Evolutionary conservation across 805 yeast genomes (phyloP).

Genomic region (Saturnispora zaruensis): DNA sequence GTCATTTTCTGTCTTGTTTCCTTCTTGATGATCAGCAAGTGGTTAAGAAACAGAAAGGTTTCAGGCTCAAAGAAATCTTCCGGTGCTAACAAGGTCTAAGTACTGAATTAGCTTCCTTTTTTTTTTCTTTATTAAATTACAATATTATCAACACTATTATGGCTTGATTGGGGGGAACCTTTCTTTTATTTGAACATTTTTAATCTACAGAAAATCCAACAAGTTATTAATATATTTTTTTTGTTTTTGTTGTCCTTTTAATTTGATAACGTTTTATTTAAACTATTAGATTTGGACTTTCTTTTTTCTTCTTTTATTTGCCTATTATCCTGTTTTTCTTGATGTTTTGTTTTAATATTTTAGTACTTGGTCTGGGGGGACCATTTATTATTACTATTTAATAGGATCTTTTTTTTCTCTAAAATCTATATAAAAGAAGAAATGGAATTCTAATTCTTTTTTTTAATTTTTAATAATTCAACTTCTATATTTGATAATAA

Average conservation of each 20-base stretch:
- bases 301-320: not conserved
- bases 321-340: not conserved
- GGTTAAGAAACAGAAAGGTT: conserved; percentile 22
- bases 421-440: not conserved
- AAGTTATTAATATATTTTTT: not conserved
- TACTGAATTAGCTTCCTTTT: not conserved
- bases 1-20: conserved; percentile 31
- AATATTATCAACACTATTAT: not conserved
- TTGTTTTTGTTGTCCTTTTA: not conserved
- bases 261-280: not conserved
- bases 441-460: not conserved
- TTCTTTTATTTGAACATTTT: not conserved
- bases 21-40: conserved; percentile 25
- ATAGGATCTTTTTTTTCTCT: not conserved
- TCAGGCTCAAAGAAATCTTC: not conserved
- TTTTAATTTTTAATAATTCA: not conserved
- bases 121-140: not conserved
- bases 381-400: not conserved
- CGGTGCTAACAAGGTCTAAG: not conserved
- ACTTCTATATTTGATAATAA: not conserved
- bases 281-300: not conserved
- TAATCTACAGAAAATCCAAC: not conserved
- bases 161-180: conserved; percentile 2
- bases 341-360: not conserved
- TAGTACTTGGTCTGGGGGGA: not conserved